Percentiles rank a stretch among this genome's conserved stretches.
phyloP scores from a whole-genome alignment of 345 rosid genomes.

The Eucalyptus lansdowneana region DNA sequence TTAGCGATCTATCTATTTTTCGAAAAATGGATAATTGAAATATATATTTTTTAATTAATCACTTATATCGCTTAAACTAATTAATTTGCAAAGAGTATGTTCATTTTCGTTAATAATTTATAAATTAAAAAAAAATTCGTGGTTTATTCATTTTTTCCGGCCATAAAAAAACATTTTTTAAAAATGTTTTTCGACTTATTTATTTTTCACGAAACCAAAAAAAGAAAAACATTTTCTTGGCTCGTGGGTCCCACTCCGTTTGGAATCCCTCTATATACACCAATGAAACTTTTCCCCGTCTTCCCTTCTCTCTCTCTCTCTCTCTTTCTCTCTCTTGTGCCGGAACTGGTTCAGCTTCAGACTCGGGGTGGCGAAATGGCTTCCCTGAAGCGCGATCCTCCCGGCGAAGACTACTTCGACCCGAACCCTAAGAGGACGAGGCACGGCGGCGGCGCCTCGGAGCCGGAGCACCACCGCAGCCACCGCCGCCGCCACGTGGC shows the following conservation, averaged over 20 bases:
- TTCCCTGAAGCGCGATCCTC: neutral
- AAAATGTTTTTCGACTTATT: neutral
- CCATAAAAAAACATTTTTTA: no score
- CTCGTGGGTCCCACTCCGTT: neutral
- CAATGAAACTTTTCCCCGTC: neutral
- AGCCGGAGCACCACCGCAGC: neutral
- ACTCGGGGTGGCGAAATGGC: neutral
- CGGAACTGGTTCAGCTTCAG: neutral
- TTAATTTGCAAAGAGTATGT: no score
- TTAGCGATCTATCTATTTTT: rapidly evolving
- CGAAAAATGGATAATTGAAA: rapidly evolving
- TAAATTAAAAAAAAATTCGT: neutral
- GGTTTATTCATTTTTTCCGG: rapidly evolving
- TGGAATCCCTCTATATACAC: rapidly evolving
- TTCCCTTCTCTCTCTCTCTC: neutral
- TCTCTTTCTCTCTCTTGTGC: no score
- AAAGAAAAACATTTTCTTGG: neutral
- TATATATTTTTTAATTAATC: no score
- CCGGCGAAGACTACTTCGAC: neutral
- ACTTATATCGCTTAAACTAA: rapidly evolving
- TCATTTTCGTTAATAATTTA: neutral
- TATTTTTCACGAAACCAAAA: neutral
- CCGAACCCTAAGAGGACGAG: neutral
- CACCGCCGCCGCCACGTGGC: neutral
- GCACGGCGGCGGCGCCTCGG: neutral